A percentile compares a stretch with the other conserved stretches of the same genome.
phyloP scores from a whole-genome alignment of 1,284 basidiomycete genomes.

The Phellinidium pouzarii region DNA sequence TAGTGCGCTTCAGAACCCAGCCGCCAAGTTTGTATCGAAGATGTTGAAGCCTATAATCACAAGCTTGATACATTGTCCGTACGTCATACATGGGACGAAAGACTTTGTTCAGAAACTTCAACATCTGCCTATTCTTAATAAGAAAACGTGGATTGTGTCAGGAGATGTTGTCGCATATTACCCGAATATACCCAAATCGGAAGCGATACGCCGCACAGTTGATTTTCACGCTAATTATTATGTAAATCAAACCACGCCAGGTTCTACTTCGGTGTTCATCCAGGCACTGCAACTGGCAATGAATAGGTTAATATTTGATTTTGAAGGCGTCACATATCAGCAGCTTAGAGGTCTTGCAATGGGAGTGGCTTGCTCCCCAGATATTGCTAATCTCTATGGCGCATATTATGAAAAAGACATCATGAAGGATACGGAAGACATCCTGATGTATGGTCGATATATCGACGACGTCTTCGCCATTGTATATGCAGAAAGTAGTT shows the following conservation, averaged over 20 bases:
- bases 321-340: slow-evolving; percentile 20
- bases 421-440: slow-evolving; percentile 17
- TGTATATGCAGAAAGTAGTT: slow-evolving; percentile 25
- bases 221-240: too few relatives aligned
- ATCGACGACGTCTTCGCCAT: slow-evolving; percentile 33
- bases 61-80: slow-evolving; percentile 22
- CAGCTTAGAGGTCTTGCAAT: slow-evolving; percentile 30
- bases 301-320: slow-evolving; percentile 22
- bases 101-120: slow-evolving; percentile 27
- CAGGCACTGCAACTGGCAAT: too few relatives aligned
- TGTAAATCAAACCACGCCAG: too few relatives aligned
- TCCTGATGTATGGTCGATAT: slow-evolving; percentile 32
- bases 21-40: slow-evolving; percentile 28
- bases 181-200: slow-evolving; percentile 25
- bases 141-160: slow-evolving; percentile 22
- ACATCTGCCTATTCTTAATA: slow-evolving; percentile 17
- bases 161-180: slow-evolving; percentile 32
- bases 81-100: slow-evolving; percentile 26
- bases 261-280: too few relatives aligned
- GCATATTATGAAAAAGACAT: slow-evolving; percentile 23
- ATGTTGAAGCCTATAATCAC: slow-evolving; percentile 29
- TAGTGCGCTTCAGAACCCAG: slow-evolving; percentile 27
- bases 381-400: slow-evolving; percentile 31
- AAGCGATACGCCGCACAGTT: too few relatives aligned
- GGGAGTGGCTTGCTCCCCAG: slow-evolving; percentile 29